These are phyloP conservation scores for Penicillium flavigenum DNA, from an alignment of 495 filamentous ascomycete genomes.

Conservation along the genomic window DNA sequence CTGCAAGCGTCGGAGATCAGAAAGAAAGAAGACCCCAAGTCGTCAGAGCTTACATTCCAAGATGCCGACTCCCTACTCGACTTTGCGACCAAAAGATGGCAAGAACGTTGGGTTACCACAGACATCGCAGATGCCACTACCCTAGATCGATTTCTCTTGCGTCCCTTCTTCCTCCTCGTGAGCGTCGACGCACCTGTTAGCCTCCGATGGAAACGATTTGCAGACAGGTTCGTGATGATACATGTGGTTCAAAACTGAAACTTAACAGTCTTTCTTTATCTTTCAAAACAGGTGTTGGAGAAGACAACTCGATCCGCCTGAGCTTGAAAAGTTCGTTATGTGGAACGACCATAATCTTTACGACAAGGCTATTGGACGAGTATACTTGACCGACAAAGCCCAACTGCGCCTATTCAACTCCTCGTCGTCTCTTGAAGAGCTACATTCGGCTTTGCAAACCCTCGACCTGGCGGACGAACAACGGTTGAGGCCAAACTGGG, in stretches of 20 bases:
- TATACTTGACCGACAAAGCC: constrained; percentile 72
- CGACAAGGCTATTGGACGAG: constrained; percentile 59
- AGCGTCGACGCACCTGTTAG: constrained; percentile 87
- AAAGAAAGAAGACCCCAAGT: constrained; percentile 21
- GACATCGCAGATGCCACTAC: constrained; percentile 67
- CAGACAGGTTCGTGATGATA: constrained; percentile 44
- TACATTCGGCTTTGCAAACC: constrained; percentile 64
- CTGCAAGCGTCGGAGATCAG: constrained; percentile 31
- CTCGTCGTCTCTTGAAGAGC: constrained; percentile 63
- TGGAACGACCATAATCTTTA: constrained; percentile 79
- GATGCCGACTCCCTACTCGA: constrained; percentile 66
- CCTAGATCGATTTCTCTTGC: constrained; percentile 68
- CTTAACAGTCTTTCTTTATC: background rate
- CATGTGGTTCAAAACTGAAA: background rate
- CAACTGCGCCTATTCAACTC: constrained; percentile 84
- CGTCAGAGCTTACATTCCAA: constrained; percentile 50
- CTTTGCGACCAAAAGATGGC: constrained; percentile 83
- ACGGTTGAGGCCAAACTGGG: constrained; percentile 89
- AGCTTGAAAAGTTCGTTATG: constrained; percentile 73
- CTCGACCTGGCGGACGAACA: constrained; percentile 75
- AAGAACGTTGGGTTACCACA: constrained; percentile 76
- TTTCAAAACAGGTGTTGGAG: constrained; percentile 38
- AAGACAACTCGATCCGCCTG: constrained; percentile 46
- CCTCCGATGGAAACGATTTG: constrained; percentile 75
- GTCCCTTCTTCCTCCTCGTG: constrained; percentile 91